phyloP scores from a whole-genome alignment of 2,329 filamentous ascomycete species.

The Neoarthrinium moseri region DNA sequence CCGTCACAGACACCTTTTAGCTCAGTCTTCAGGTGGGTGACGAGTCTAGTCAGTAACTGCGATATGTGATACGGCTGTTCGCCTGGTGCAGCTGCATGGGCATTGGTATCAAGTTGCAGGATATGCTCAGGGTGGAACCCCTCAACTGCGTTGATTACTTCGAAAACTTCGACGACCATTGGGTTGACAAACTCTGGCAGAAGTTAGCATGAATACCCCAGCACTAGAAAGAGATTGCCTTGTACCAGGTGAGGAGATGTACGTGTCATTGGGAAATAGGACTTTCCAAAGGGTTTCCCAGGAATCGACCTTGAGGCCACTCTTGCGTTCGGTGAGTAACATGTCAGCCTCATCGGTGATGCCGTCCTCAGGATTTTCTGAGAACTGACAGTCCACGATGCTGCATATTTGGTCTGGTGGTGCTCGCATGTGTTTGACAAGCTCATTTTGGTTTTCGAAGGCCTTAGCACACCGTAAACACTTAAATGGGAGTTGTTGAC shows the following conservation, averaged over 20 bases:
- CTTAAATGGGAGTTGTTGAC: background rate
- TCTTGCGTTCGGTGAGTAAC: background rate
- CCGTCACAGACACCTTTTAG: too few species aligned
- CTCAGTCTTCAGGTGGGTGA: too few species aligned
- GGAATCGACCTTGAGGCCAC: background rate
- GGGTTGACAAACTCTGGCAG: too few species aligned
- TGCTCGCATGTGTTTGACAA: background rate
- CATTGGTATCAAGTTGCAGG: too few species aligned
- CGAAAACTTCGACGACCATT: too few species aligned
- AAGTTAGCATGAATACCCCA: too few species aligned
- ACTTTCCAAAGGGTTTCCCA: background rate
- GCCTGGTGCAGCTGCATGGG: too few species aligned
- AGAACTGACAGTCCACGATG: background rate
- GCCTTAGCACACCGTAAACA: background rate
- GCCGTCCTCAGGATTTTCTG: background rate
- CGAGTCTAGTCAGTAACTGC: too few species aligned
- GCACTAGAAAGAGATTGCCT: too few species aligned
- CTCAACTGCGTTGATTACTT: too few species aligned
- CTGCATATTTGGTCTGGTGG: background rate
- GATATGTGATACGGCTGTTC: too few species aligned
- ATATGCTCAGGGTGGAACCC: too few species aligned
- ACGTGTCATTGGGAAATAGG: background rate
- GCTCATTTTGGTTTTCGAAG: background rate
- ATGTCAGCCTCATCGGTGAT: background rate
- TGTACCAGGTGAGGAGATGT: background rate